Evolutionary conservation across 2,329 filamentous ascomycete species (phyloP).

Genomic region (Talaromyces pinophilus): DNA sequence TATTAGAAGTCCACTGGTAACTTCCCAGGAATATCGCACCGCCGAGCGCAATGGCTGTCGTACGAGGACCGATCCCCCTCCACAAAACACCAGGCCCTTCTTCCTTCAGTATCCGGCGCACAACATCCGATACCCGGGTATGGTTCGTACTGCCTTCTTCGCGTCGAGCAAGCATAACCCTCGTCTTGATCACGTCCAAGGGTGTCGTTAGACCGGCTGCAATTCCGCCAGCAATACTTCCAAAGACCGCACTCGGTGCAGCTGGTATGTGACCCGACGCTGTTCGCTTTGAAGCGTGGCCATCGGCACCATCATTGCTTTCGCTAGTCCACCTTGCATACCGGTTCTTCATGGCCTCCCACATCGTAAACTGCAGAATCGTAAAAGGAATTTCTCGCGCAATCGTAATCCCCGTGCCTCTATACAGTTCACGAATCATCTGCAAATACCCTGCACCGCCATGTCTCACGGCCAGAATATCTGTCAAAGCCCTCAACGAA

Average conservation of each 20-base stretch:
- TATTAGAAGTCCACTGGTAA: constrained; percentile 86
- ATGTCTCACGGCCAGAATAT: constrained; percentile 63
- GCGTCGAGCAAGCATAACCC: constrained; percentile 83
- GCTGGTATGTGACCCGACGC: constrained; percentile 60
- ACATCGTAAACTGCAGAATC: constrained; percentile 93
- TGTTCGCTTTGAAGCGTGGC: constrained; percentile 38
- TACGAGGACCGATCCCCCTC: constrained; percentile 68
- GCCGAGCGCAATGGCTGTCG: constrained; percentile 93
- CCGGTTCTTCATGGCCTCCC: constrained; percentile 80
- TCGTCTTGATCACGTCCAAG: constrained; percentile 92
- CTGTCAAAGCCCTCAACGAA: constrained; percentile 65
- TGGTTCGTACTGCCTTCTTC: constrained; percentile 52
- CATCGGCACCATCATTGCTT: constrained; percentile 34
- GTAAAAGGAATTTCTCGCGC: constrained; percentile 97
- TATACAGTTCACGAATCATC: constrained; percentile 82
- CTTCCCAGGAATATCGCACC: constrained; percentile 93
- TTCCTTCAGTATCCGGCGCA: constrained; percentile 61
- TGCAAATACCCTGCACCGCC: constrained; percentile 46
- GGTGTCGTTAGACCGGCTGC: constrained; percentile 89
- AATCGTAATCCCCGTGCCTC: constrained; percentile 89
- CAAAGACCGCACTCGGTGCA: constrained; percentile 79
- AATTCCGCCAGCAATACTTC: constrained; percentile 77
- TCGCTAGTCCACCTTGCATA: constrained; percentile 42
- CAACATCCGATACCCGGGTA: constrained; percentile 51
- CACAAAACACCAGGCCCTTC: constrained; percentile 51